phyloP scores from a whole-genome alignment of 345 rosid species.

The Euphorbia pulcherrima region DNA sequence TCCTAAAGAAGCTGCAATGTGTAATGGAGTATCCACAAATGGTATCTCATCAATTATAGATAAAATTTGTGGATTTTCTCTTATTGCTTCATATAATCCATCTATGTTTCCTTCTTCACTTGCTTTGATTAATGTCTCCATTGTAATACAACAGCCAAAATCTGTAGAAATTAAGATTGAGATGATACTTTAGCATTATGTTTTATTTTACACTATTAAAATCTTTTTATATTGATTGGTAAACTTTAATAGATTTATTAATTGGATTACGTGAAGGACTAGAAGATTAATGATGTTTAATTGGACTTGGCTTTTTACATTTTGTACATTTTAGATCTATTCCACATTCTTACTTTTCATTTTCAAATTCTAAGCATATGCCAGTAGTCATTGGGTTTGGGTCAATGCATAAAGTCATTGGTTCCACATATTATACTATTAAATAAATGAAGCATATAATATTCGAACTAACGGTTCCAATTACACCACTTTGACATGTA shows the following conservation, averaged over 20 bases:
- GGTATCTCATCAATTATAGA: conserved; percentile 15
- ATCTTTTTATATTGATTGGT: background rate
- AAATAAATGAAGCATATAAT: no score
- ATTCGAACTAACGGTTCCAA: no score
- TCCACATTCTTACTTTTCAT: no score
- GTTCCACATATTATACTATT: no score
- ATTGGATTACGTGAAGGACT: background rate
- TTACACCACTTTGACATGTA: no score
- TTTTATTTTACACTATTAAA: background rate
- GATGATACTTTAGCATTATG: background rate
- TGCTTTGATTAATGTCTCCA: background rate
- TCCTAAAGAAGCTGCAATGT: conserved; percentile 31
- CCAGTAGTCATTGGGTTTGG: background rate
- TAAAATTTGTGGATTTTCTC: conserved; percentile 21
- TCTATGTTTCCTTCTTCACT: conserved; percentile 22
- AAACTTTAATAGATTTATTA: no score
- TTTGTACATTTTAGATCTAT: no score
- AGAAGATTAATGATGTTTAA: background rate
- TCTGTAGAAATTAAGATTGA: background rate
- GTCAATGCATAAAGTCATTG: no score
- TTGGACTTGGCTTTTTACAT: background rate
- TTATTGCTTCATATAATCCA: conserved; percentile 21
- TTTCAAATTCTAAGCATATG: background rate
- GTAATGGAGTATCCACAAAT: conserved; percentile 35
- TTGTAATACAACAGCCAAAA: background rate